Base-by-base conservation (phyloP, 2,329 filamentous ascomycete genomes). In the Tothia fuscella region DNA sequence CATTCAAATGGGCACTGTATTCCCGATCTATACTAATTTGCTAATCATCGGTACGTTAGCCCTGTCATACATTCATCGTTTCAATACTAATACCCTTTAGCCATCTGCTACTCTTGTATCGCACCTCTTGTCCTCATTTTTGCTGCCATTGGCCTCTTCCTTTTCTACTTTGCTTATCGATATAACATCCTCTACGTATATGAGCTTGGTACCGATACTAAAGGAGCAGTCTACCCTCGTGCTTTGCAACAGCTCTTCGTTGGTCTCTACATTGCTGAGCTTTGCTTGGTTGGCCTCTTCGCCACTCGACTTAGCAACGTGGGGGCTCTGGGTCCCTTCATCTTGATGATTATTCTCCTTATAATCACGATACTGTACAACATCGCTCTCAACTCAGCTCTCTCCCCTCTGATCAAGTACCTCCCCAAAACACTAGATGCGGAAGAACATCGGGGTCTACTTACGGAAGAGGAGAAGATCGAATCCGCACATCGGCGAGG, bases 141-240 rank as follows among this genome's bases (percentile, higher is more conserved):
- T 47, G 60, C 63, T 4, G 56, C 57, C 5, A 50, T 68, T 12
- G 65, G 66, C 13, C 53, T 69, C 21, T 51, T 49, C 24, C 55
- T 69, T 6, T 59, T 67, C 46, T 70, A 68, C 51, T 46, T 68
- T 31, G 64, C 61, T 39, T 69, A 64, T 52, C 61, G 64, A 14
- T 69, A 70, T 56, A 67, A 66, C 45, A 57, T 68, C 48, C 58
- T 70, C 9, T 70, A 67, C 49, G 63, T 67, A 10, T 65, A 65
- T 50, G 64, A 63, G 45, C 63, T 63, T 43, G 49, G 57, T 29
- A 58, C 66, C 40, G 66, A 70, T 46, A 70, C 66, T 21, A 62
- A 64, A 47, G 66, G 66, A 30, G 58, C 58, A 13, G 59, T 60
- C 2, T 70, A 69, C 50, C 58, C 62, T 41, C 61, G 63, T 20